Evolutionary conservation across 2,329 filamentous ascomycete genomes (phyloP).

Genomic region (Didymella pomorum): DNA sequence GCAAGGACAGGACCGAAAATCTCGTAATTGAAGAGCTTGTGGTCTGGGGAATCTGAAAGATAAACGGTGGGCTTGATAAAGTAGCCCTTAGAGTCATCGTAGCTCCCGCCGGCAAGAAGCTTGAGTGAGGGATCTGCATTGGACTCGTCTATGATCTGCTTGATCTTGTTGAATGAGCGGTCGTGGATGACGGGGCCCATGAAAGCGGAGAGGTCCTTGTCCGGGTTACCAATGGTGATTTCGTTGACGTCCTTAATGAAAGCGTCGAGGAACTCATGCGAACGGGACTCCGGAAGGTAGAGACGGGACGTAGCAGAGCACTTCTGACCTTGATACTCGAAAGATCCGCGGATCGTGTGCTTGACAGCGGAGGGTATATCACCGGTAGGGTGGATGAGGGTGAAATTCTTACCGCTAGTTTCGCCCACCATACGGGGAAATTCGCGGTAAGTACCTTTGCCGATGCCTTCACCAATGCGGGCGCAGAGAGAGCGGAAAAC

Average conservation of each 20-base stretch:
- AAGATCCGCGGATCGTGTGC: conserved; percentile 83
- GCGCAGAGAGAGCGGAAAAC: conserved; percentile 90
- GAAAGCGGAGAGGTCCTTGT: conserved; percentile 74
- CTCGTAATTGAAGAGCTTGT: conserved; percentile 77
- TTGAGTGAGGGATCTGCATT: conserved; percentile 75
- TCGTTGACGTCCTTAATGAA: conserved; percentile 71
- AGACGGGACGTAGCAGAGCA: conserved; percentile 82
- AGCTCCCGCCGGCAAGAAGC: conserved; percentile 75
- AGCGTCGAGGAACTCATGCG: conserved; percentile 71
- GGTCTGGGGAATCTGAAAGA: conserved; percentile 71
- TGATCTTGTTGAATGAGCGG: conserved; percentile 79
- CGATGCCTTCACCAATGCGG: conserved; percentile 79
- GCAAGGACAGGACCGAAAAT: conserved; percentile 81
- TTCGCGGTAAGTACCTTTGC: conserved; percentile 77
- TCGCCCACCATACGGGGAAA: conserved; percentile 90
- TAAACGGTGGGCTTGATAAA: conserved; percentile 85
- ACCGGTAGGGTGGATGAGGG: conserved; percentile 77
- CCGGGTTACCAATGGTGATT: conserved; percentile 73
- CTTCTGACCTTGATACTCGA: conserved; percentile 90
- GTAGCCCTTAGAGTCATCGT: conserved; percentile 79
- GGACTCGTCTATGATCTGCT: conserved; percentile 75
- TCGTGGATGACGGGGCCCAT: conserved; percentile 86
- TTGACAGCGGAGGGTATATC: conserved; percentile 79
- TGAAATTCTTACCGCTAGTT: conserved; percentile 93
- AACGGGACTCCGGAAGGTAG: conserved; percentile 77